These are phyloP conservation scores for Pleurotus ostreatus DNA, from an alignment of 768 basidiomycete genomes.

Conservation along the genomic window DNA sequence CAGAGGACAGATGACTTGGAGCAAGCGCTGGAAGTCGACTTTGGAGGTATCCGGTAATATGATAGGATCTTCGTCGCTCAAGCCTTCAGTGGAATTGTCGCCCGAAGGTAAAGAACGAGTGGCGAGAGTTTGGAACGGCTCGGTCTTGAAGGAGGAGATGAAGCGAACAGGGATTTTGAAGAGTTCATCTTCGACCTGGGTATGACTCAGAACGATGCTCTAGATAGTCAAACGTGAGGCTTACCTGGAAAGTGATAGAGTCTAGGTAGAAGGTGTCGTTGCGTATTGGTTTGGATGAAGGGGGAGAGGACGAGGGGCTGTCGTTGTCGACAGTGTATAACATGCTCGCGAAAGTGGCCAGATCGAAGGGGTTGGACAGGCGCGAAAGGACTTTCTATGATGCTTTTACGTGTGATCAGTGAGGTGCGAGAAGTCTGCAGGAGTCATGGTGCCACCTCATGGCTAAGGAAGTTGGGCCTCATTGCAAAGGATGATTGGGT, in stretches of 20 bases:
- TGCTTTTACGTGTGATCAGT: too few relatives aligned
- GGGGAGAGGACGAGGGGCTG: too few relatives aligned
- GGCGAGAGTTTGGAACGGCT: not conserved
- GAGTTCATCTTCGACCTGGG: not conserved
- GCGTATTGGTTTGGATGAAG: not conserved
- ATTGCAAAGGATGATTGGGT: too few relatives aligned
- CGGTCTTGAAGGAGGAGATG: not conserved
- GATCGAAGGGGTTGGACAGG: too few relatives aligned
- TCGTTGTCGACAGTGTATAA: too few relatives aligned
- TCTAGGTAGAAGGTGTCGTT: not conserved
- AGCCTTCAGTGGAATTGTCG: not conserved
- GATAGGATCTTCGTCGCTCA: not conserved
- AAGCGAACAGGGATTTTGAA: not conserved
- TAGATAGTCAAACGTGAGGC: not conserved
- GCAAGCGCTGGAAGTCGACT: not conserved
- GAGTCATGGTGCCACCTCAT: too few relatives aligned
- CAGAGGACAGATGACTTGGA: not conserved
- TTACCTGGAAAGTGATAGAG: not conserved
- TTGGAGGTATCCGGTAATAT: not conserved
- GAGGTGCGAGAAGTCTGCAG: too few relatives aligned
- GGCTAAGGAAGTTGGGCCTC: too few relatives aligned
- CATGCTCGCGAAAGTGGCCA: too few relatives aligned
- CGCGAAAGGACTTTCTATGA: too few relatives aligned
- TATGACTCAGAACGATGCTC: too few relatives aligned
- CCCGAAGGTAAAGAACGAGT: not conserved